Evolutionary conservation across 2,329 filamentous ascomycete genomes (phyloP), one percentile per base, ranked within the genome.

Genomic region (Botrytis hyacinthi): DNA sequence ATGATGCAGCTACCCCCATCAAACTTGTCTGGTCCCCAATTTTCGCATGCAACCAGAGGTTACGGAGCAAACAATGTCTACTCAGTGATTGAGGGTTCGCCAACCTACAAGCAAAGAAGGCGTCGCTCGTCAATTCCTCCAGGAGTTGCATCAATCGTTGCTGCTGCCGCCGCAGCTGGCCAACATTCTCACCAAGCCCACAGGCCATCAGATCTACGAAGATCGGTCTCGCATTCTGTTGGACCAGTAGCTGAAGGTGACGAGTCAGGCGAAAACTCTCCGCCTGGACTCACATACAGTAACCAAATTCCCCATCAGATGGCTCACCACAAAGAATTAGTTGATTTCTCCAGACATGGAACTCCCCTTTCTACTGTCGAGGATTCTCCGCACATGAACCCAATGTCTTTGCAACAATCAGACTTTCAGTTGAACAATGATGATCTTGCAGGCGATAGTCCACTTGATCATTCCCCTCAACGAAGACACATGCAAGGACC

Each of bases 21-120:
- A 22, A 96, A 95, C 83, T 84, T 98, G 75, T 89, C 91, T 72
- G 93, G 91, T 44, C 89, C 91, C 67, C 93, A 95, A 80, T 98
- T 93, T 83, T 89, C 91, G 40, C 90, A 92, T 63, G 89, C 91
- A 46, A 86, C 88, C 40, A 87, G 91, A 77, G 85, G 87, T 57
- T 93, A 93, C 78, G 87, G 87, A 74, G 82, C 86, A 62, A 92
- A 91, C 83, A 97, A 94, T 82, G 93, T 96, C 78, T 98, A 97
- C 86, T 95, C 94, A 67, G 95, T 97, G 68, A 96, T 98, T 81
- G 96, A 99, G 85, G 96, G 96, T 67, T 99, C 96, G 42, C 96
- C 96, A 20, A 98, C 96, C 54, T 99, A 99, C 86, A 99, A 99
- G 88, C 96, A 98, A 86, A 90, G 96, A 79, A 90, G 96, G 82